Conservation (phyloP, 2,329 filamentous ascomycete species). For the Fusarium sp. region DNA sequence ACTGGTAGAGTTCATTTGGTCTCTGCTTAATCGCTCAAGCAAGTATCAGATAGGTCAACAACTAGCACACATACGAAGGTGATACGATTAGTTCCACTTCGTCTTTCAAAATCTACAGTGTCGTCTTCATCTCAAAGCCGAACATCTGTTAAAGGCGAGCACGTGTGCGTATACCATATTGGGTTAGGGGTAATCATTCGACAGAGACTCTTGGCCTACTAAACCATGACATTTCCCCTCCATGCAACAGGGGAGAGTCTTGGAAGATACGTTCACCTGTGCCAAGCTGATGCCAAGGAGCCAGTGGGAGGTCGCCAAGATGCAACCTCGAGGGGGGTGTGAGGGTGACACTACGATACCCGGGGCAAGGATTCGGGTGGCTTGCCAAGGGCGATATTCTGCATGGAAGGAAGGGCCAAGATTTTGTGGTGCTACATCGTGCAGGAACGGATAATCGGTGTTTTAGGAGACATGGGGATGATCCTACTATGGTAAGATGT, state of each 20-base stretch:
- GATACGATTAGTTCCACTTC: no score
- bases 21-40: neutral
- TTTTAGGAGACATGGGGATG: neutral
- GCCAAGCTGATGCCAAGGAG: conserved; percentile 1
- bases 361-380: neutral
- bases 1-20: neutral
- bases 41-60: neutral
- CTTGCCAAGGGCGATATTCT: conserved; percentile 9
- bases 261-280: neutral
- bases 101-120: neutral
- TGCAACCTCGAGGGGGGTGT: neutral
- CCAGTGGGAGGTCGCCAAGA: neutral
- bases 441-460: neutral
- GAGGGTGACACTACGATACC: neutral
- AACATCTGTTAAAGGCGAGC: neutral
- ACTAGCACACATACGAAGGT: neutral
- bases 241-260: neutral
- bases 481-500: neutral
- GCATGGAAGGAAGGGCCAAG: conserved; percentile 1
- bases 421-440: neutral
- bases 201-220: neutral
- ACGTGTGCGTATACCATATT: neutral
- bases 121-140: neutral
- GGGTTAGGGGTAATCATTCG: neutral
- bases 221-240: neutral